Evolutionary conservation across 78 protist genomes (phyloP).

Genomic region (Tieghemostelium lacteum): DNA sequence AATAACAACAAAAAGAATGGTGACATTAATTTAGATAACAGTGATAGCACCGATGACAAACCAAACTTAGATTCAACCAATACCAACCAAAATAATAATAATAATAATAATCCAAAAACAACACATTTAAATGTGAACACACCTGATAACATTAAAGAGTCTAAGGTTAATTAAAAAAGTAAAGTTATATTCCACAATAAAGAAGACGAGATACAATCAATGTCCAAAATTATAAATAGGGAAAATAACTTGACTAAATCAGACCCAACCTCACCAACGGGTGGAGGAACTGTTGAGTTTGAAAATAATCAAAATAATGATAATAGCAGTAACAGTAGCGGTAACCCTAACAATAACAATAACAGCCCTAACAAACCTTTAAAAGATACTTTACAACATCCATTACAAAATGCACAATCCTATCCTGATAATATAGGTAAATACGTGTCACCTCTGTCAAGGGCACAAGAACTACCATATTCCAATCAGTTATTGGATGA

Average conservation of each 20-base stretch:
- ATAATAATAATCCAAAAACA: background rate
- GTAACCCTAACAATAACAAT: background rate
- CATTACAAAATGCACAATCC: conserved; percentile 8
- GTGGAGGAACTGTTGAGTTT: too few species aligned
- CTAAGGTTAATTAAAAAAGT: background rate
- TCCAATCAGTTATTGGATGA: conserved; percentile 20
- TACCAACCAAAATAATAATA: background rate
- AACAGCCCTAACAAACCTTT: too few species aligned
- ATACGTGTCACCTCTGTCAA: conserved; percentile 27
- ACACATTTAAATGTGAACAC: background rate
- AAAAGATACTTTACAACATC: too few species aligned
- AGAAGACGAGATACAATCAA: conserved; percentile 23
- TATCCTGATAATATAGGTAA: background rate
- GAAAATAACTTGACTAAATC: conserved; percentile 49
- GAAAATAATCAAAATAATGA: too few species aligned
- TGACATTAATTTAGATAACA: too few species aligned
- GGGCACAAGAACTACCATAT: conserved; percentile 62
- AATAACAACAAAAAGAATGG: background rate
- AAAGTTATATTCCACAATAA: background rate
- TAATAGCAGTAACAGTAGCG: background rate
- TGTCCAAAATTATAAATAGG: conserved; percentile 47
- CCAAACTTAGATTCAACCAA: background rate
- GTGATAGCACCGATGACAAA: background rate
- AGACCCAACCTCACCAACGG: background rate
- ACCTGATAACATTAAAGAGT: background rate